Base-by-base conservation (phyloP, 495 filamentous ascomycete species). In the Aspergillus diversus region DNA sequence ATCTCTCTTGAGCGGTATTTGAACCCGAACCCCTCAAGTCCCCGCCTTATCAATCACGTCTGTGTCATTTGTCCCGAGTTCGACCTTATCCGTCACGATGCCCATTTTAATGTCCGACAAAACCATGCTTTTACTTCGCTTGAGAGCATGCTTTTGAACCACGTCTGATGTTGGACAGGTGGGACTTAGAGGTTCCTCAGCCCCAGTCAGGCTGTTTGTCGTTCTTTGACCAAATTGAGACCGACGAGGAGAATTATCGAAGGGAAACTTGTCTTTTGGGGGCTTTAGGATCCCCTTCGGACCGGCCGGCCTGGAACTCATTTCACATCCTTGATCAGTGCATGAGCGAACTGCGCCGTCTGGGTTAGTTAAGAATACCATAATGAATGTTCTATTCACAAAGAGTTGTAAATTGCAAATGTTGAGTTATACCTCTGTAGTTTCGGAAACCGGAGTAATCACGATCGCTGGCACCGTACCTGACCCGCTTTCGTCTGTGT, bases 241-340 rank as follows among this genome's bases (percentile, higher is more conserved):
- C 17, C 34, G 15, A 42, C 12, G 51, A 17, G 42, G 32, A 46
- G 9, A 6, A 15, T 60, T 32, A 13, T 59, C 59, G 27, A 59
- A 60, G 11, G 62, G 55, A 35, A 60, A 62, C 33, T 52, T 43
- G 4, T 42, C 39, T n/a, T 58, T 63, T 8, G 62, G 59, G 5
- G 21, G 16, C 46, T 62, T 65, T 15, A 68, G 32, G 21, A 68
- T 63, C n/a, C 62, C 59, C 35, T 33, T 60, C 13, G 51, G 59
- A 48, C 15, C 35, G 33, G 35, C 32, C 17, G 55, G 17, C 27
- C 7, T 49, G 8, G 42, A 51, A 33, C 34, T 63, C 33, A 63
- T 7, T 57, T 56, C 33, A 21, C 17, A 37, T 57, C 53, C 60
- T 57, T 43, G 42, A 35, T 7, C 55, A 51, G 39, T 27, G 53